phyloP scores from a whole-genome alignment of 1,284 basidiomycete species.

The Rhodotorula sp. region DNA sequence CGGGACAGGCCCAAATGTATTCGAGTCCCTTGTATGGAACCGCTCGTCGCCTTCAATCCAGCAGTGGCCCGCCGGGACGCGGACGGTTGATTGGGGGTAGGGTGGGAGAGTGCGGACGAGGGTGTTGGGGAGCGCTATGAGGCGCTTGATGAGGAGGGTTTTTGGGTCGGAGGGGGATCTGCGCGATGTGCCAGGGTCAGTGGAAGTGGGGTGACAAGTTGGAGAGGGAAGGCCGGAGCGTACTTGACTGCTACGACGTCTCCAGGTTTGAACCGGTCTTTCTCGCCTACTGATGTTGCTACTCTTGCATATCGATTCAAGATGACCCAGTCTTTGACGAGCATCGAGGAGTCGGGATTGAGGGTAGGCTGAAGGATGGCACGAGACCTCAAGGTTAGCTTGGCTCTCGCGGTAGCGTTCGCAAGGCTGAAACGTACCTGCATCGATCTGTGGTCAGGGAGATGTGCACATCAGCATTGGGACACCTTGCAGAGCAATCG shows the following conservation, averaged over 20 bases:
- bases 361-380: conserved; percentile 48
- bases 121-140: conserved; percentile 57
- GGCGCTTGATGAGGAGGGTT: conserved; percentile 55
- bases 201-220: neutral
- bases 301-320: conserved; percentile 52
- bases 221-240: neutral
- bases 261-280: conserved; percentile 49
- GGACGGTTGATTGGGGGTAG: conserved; percentile 45
- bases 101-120: conserved; percentile 51
- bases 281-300: conserved; percentile 27
- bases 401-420: too few relatives aligned
- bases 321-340: conserved; percentile 54
- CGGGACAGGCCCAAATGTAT: conserved; percentile 56
- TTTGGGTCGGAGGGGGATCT: conserved; percentile 55
- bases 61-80: conserved; percentile 51
- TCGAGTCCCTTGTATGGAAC: conserved; percentile 53
- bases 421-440: conserved; percentile 49
- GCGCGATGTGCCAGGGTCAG: neutral
- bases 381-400: neutral
- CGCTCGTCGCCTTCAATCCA: conserved; percentile 59
- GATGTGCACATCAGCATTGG: neutral
- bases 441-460: conserved; percentile 45
- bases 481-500: too few relatives aligned
- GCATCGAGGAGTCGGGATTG: conserved; percentile 50
- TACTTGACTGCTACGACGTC: conserved; percentile 56